Evolutionary conservation across 139 green algal genomes (phyloP), one percentile per base, ranked within the genome.

Genomic region (Picochlorum sp.): DNA sequence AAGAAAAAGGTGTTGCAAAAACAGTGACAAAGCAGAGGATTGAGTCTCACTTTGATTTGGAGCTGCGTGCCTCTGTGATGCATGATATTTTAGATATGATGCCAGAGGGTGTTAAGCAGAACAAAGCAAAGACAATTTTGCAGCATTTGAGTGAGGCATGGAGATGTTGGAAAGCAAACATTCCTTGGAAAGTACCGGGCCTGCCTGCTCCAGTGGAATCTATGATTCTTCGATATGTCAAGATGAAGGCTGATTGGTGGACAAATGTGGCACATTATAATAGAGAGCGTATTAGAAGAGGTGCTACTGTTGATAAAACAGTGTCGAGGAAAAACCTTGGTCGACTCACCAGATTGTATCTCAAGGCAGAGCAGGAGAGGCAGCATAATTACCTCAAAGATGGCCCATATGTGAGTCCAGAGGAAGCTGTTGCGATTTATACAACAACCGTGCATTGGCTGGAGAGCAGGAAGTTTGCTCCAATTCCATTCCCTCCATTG

Each of bases 41-140:
- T 38, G 94, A 99, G 88, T 87, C 66, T 11, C 92, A 98, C 82
- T 99, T 95, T 65, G 94, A 99, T 81, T 75, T 99, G 62, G 94
- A 99, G 84, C 87, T 99, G 67, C 81, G 94, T 51, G 94, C 94
- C 3, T 92, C 94, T 6, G 81, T 97, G 18, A 97, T 98, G 91
- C 94, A 98, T 78, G 94, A 99, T 81, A 98, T 99, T 65, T 78
- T 99, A 61, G 94, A 99, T 85, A 96, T 95, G 86, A 98, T 98
- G 94, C 93, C 93, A 1, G 87, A 96, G 77, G 92, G 91, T 23
- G 85, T 96, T 26, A 95, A 94, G 83, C 80, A 89, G 67, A 94
- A 95, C 83, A 96, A 96, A 73, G 91, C 94, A 21, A 82, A 90
- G 62, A 96, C 89, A 55, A 98, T 99, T 73, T 80, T 99, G 74